These are phyloP conservation scores for Viridothelium virens DNA, from an alignment of 495 filamentous ascomycete genomes.

Conservation along the genomic window DNA sequence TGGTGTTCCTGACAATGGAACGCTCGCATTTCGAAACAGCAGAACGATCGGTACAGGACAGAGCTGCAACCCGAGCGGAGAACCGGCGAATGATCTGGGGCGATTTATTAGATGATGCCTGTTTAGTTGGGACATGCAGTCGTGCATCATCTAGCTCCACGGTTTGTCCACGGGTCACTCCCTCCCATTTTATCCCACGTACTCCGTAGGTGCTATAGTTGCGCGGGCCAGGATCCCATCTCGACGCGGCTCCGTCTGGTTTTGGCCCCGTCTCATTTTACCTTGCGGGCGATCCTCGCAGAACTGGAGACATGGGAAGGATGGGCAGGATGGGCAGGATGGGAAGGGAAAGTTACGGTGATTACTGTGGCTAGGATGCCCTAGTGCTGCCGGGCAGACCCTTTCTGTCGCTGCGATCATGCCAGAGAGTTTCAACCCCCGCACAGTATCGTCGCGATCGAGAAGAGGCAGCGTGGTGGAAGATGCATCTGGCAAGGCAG, in stretches of 20 bases:
- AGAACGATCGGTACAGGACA: background rate
- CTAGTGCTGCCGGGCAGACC: background rate
- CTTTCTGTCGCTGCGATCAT: constrained; percentile 1
- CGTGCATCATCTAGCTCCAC: background rate
- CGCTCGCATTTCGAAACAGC: background rate
- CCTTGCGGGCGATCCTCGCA: constrained; percentile 8
- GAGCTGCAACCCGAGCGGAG: background rate
- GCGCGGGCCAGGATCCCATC: constrained; percentile 3
- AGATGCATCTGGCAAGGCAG: background rate
- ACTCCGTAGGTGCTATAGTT: background rate
- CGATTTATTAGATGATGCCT: background rate
- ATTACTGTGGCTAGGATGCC: background rate
- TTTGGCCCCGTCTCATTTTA: background rate
- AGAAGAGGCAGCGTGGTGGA: background rate
- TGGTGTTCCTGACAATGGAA: no score
- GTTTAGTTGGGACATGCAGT: background rate
- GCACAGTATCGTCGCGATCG: constrained; percentile 2
- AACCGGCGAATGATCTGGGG: background rate
- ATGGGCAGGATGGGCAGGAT: background rate
- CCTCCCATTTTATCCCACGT: no score
- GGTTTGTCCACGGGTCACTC: background rate
- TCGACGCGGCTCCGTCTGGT: constrained; percentile 8
- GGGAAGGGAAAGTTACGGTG: no score
- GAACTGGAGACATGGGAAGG: background rate
- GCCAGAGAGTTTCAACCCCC: background rate